These are phyloP conservation scores for Nidula niveotomentosa DNA, from an alignment of 1,284 basidiomycete species.

Conservation along the genomic window DNA sequence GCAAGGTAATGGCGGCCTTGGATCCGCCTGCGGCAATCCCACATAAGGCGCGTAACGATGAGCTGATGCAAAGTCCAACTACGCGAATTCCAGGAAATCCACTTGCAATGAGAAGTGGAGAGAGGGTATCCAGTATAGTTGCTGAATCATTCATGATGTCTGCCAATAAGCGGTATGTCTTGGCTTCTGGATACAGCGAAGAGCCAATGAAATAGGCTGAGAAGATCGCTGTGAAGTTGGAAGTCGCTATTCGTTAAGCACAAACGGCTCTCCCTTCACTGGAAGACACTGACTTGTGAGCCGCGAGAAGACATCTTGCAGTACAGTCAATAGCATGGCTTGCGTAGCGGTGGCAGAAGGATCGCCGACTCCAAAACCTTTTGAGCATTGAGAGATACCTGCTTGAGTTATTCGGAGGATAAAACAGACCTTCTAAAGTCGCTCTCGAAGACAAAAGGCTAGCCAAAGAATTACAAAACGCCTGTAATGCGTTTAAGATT, in stretches of 20 bases:
- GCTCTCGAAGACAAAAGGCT: slow-evolving; percentile 64
- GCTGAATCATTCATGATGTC: slow-evolving; percentile 65
- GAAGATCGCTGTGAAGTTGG: slow-evolving; percentile 46
- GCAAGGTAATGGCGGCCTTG: slow-evolving; percentile 66
- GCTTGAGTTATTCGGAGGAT: background rate
- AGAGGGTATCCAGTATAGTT: slow-evolving; percentile 57
- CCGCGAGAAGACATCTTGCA: slow-evolving; percentile 64
- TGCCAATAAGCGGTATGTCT: slow-evolving; percentile 69
- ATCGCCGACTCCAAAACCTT: slow-evolving; percentile 69
- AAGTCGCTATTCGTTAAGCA: no score
- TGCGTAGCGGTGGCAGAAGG: slow-evolving; percentile 64
- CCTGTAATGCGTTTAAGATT: slow-evolving; percentile 63
- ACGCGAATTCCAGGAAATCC: slow-evolving; percentile 41
- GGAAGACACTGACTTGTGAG: slow-evolving; percentile 49
- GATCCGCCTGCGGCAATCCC: slow-evolving; percentile 63
- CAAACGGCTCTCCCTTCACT: no score
- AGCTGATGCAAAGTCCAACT: slow-evolving; percentile 53
- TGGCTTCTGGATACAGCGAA: slow-evolving; percentile 66
- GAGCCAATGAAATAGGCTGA: slow-evolving; percentile 63
- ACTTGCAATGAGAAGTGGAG: slow-evolving; percentile 47
- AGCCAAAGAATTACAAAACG: slow-evolving; percentile 67
- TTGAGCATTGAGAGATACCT: background rate
- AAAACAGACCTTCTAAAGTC: slow-evolving; percentile 55
- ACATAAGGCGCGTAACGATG: slow-evolving; percentile 56
- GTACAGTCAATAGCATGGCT: slow-evolving; percentile 59